Evolutionary conservation across 768 basidiomycete genomes (phyloP).

Genomic region (Lyophyllum semitale): DNA sequence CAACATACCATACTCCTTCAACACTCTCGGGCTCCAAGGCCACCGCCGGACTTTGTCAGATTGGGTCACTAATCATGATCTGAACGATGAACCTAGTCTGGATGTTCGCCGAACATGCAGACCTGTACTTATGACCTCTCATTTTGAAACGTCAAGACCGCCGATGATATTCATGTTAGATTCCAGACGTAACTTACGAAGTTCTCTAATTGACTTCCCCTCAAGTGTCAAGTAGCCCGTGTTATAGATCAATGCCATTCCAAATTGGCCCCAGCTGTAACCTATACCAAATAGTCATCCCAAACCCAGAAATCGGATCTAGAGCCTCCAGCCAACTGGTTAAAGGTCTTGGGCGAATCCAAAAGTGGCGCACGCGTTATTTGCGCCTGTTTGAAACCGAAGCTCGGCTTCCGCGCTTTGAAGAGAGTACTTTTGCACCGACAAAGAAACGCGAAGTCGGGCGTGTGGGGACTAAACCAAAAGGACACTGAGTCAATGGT

Average conservation of each 20-base stretch:
- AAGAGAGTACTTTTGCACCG: too few species aligned
- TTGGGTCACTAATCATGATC: too few species aligned
- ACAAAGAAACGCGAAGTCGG: too few species aligned
- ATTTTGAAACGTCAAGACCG: too few species aligned
- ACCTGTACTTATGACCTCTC: too few species aligned
- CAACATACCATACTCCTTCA: neutral
- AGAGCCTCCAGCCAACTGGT: neutral
- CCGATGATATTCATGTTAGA: too few species aligned
- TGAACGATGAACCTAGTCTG: too few species aligned
- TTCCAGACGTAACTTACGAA: too few species aligned
- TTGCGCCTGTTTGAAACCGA: constrained; percentile 9
- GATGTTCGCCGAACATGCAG: too few species aligned
- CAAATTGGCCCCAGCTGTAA: neutral
- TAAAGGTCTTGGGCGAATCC: neutral
- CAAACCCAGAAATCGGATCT: too few species aligned
- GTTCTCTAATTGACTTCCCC: neutral
- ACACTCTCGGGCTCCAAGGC: neutral
- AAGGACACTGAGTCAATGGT: neutral
- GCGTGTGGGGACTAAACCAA: neutral
- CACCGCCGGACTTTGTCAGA: neutral
- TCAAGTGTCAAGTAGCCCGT: too few species aligned
- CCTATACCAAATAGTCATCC: too few species aligned
- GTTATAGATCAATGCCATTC: neutral
- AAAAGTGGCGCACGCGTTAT: constrained; percentile 12
- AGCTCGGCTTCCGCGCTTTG: neutral